phyloP scores from a whole-genome alignment of 345 rosid genomes.

The Eutrema yunnanense region DNA sequence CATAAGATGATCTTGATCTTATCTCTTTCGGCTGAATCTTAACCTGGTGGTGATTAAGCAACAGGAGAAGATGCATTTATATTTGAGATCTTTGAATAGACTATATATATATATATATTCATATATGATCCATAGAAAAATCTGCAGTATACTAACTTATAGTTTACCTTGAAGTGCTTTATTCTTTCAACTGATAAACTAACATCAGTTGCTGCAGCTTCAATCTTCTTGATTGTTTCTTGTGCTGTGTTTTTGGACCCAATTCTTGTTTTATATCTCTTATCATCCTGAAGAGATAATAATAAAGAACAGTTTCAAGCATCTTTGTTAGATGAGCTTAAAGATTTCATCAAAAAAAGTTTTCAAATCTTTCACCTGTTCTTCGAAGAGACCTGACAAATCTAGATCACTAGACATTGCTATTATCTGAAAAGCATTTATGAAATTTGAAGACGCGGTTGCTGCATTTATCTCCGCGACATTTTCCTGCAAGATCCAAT shows the following conservation, averaged over 20 bases:
- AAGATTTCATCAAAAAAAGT: background rate
- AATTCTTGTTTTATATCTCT: constrained; percentile 54
- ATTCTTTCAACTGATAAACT: constrained; percentile 54
- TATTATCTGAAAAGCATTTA: constrained; percentile 86
- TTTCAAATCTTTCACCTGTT: constrained; percentile 35
- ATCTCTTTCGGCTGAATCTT: constrained; percentile 57
- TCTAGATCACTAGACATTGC: constrained; percentile 94
- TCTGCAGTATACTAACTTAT: constrained; percentile 2
- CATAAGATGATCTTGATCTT: constrained; percentile 51
- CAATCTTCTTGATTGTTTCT: constrained; percentile 75
- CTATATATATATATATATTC: too few relatives aligned
- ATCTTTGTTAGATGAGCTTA: background rate
- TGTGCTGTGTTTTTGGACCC: constrained; percentile 61
- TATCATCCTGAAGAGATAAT: constrained; percentile 46
- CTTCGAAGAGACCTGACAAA: constrained; percentile 88
- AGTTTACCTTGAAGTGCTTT: constrained; percentile 53
- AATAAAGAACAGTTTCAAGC: background rate
- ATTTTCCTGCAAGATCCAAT: constrained; percentile 46
- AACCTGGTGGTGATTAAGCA: constrained; percentile 36
- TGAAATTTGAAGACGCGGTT: constrained; percentile 54
- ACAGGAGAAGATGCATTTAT: background rate
- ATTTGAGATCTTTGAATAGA: background rate
- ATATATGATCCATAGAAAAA: background rate
- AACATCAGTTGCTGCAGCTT: constrained; percentile 67
- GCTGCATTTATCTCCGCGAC: constrained; percentile 33